Evolutionary conservation across 2,329 filamentous ascomycete species (phyloP).

Genomic region (Fonsecaea pugnacius): DNA sequence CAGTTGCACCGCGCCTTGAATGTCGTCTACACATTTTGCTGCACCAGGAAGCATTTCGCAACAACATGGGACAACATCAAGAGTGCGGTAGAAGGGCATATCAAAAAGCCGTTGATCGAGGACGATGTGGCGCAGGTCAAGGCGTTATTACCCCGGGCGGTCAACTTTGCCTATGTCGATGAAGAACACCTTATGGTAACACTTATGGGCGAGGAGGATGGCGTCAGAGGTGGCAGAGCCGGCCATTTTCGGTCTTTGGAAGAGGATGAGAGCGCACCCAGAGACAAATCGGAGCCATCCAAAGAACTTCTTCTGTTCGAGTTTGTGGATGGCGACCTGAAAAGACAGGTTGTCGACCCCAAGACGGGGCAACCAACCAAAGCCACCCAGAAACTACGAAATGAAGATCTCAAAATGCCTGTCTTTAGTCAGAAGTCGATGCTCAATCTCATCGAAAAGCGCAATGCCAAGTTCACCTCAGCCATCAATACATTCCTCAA

Average conservation of each 20-base stretch:
- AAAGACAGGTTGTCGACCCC: constrained; percentile 72
- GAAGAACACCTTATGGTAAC: constrained; percentile 82
- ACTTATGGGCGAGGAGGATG: constrained; percentile 69
- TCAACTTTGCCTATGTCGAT: constrained; percentile 85
- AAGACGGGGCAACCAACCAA: constrained; percentile 75
- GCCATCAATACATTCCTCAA: constrained; percentile 79
- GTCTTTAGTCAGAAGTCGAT: constrained; percentile 93
- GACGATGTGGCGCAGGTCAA: constrained; percentile 84
- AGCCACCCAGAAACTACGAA: constrained; percentile 68
- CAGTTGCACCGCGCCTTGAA: constrained; percentile 84
- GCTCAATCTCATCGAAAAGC: constrained; percentile 83
- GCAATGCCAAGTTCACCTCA: constrained; percentile 79
- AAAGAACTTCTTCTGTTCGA: constrained; percentile 85
- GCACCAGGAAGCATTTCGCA: constrained; percentile 84
- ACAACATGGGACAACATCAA: constrained; percentile 92
- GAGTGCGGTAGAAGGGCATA: constrained; percentile 81
- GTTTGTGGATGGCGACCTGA: constrained; percentile 88
- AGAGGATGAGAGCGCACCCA: constrained; percentile 43
- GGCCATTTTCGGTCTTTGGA: constrained; percentile 54
- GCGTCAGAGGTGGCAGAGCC: constrained; percentile 63
- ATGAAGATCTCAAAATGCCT: constrained; percentile 87
- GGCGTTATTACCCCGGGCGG: constrained; percentile 73
- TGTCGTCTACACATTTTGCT: constrained; percentile 92
- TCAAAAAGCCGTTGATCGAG: constrained; percentile 68
- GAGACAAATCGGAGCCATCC: constrained; percentile 42